These are phyloP conservation scores for Botrytis paeoniae DNA, from an alignment of 2,329 filamentous ascomycete genomes.

Conservation along the genomic window DNA sequence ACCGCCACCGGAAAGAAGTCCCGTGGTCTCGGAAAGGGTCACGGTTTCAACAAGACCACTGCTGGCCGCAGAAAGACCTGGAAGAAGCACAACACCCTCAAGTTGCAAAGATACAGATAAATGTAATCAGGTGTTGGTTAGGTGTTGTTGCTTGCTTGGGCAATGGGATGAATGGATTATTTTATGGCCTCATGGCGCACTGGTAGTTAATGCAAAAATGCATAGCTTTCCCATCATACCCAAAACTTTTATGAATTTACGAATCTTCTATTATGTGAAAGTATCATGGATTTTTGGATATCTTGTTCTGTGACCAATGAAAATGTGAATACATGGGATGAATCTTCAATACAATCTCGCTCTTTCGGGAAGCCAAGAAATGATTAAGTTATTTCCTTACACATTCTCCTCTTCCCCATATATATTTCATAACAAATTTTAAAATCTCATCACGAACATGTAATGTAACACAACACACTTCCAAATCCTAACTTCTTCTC, in stretches of 20 bases:
- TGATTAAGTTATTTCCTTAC: neutral
- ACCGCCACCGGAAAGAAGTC: conserved; percentile 99
- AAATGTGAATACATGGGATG: neutral
- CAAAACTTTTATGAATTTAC: conserved; percentile 23
- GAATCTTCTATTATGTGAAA: conserved; percentile 22
- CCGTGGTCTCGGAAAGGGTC: conserved; percentile 98
- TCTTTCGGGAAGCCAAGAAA: neutral
- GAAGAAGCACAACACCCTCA: conserved; percentile 99
- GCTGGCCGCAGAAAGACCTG: conserved; percentile 99
- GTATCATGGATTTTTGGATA: neutral
- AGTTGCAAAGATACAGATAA: conserved; percentile 96
- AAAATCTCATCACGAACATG: neutral
- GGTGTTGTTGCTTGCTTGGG: conserved; percentile 30
- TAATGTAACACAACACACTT: neutral
- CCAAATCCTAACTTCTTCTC: neutral
- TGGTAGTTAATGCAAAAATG: conserved; percentile 27
- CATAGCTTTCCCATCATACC: conserved; percentile 26
- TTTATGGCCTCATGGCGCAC: conserved; percentile 25
- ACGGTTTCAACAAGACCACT: conserved; percentile 98
- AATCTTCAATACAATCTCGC: neutral
- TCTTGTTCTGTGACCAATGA: conserved; percentile 8
- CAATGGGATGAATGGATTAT: conserved; percentile 28
- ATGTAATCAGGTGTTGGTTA: conserved; percentile 33
- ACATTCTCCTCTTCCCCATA: neutral
- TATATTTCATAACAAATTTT: neutral